A percentile compares a stretch with the other conserved stretches of the same genome.
Evolutionary conservation across 2,329 filamentous ascomycete species (phyloP).

Genomic region (Colletotrichum musae): DNA sequence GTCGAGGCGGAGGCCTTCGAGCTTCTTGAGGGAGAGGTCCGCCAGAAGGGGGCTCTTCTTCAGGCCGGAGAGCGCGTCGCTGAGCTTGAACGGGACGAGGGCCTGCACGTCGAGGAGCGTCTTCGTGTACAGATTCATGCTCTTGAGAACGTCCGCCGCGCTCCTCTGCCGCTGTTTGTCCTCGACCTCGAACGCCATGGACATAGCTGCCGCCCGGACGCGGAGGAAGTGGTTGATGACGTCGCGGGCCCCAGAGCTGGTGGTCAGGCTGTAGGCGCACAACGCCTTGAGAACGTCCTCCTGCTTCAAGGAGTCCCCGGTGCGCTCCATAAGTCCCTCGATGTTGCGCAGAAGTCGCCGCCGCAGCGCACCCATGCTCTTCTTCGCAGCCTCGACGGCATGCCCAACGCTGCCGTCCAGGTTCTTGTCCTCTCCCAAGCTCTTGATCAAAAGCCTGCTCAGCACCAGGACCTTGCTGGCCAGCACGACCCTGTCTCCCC

Average conservation of each 20-base stretch:
- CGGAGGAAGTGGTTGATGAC: conserved; percentile 84
- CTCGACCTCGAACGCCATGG: conserved; percentile 69
- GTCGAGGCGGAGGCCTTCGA: conserved; percentile 83
- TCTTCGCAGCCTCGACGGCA: conserved; percentile 73
- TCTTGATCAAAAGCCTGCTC: conserved; percentile 81
- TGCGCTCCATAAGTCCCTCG: conserved; percentile 76
- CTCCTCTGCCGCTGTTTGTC: conserved; percentile 57
- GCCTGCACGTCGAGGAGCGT: conserved; percentile 85
- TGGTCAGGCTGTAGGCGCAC: conserved; percentile 85
- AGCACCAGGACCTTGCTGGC: conserved; percentile 83
- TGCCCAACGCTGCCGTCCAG: conserved; percentile 51
- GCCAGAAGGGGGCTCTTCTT: conserved; percentile 80
- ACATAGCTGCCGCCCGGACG: conserved; percentile 79
- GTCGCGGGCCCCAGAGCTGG: conserved; percentile 84
- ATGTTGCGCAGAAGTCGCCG: conserved; percentile 77
- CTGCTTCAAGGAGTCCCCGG: conserved; percentile 65
- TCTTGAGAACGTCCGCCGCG: conserved; percentile 69
- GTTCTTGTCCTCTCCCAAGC: conserved; percentile 67
- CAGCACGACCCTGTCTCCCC: conserved; percentile 67
- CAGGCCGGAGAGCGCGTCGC: conserved; percentile 76
- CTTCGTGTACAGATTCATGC: conserved; percentile 80
- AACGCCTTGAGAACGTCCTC: conserved; percentile 78
- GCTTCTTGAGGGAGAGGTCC: conserved; percentile 74
- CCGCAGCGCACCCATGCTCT: conserved; percentile 73
- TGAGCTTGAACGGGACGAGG: conserved; percentile 80